Conservation (phyloP, 1,139 yeast species). For the Pichia sp. region DNA sequence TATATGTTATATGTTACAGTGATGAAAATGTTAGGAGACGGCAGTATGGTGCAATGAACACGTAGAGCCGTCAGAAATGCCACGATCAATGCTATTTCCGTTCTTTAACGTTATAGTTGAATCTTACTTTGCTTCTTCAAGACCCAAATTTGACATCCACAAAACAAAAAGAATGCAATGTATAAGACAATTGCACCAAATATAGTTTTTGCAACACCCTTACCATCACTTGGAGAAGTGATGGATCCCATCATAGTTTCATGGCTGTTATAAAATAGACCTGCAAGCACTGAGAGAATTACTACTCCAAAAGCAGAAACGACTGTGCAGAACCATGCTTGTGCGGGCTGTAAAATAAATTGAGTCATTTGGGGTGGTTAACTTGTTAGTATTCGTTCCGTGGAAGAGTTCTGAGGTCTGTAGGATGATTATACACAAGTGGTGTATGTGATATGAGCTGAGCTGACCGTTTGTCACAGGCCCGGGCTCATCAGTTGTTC, state of each 20-base stretch:
- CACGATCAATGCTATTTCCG: too few relatives aligned
- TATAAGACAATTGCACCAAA: slow-evolving; percentile 88
- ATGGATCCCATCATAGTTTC: slow-evolving; percentile 92
- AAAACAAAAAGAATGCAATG: slow-evolving; percentile 69
- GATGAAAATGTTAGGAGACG: too few relatives aligned
- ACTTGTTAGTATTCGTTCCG: slow-evolving; percentile 1
- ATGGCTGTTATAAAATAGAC: slow-evolving; percentile 69
- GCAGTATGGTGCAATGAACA: too few relatives aligned
- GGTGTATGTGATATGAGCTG: too few relatives aligned
- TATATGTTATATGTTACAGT: too few relatives aligned
- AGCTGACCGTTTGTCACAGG: too few relatives aligned
- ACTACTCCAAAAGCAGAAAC: slow-evolving; percentile 87
- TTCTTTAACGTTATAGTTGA: slow-evolving; percentile 27
- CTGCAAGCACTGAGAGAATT: slow-evolving; percentile 78
- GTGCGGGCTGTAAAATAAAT: slow-evolving; percentile 44
- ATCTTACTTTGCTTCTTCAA: slow-evolving; percentile 58
- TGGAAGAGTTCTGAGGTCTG: too few relatives aligned
- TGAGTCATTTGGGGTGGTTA: neutral
- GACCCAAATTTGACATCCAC: slow-evolving; percentile 74
- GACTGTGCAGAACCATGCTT: slow-evolving; percentile 94
- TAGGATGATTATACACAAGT: too few relatives aligned
- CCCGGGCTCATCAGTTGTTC: too few relatives aligned
- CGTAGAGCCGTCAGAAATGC: too few relatives aligned
- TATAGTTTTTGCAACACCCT: slow-evolving; percentile 83
- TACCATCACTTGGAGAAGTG: slow-evolving; percentile 86